Evolutionary conservation across 768 basidiomycete genomes (phyloP), one percentile per base, ranked within the genome.

Genomic region (Suillus tomentosus): DNA sequence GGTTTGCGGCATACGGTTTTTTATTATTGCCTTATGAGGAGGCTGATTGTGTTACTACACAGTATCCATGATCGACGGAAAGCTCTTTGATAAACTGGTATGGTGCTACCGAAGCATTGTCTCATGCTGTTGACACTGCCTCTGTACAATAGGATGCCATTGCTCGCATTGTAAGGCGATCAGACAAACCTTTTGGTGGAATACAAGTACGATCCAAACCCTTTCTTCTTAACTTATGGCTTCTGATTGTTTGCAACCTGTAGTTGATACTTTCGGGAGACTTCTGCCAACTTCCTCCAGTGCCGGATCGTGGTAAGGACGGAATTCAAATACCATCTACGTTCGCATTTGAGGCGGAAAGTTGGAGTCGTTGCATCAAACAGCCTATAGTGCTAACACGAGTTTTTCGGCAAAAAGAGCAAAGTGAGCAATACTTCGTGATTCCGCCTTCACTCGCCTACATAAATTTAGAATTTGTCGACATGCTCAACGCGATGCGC

Each of bases 61-160:
- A 95, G 93, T 96, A 59, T 95, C 94, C 1, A 95, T 96, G 94
- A 84, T 96, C 27, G 92, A 94, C 66, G 93, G 89, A 5, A 69
- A 69, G 10, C 75, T 93, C 3, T 94, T 95, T 67, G 92, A 96
- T 73, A 95, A 92, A 71, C 83, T 96, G 63, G 91, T 89, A 63
- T 70, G 77, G 66, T 68, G 27, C 27, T 54, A 40, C 48, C 36
- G 7, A 15, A 39, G 34, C 27, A 34, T 4, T 39, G 36, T 17
- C 5, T 37, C 22, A 75, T 77, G 39, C 76, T 79, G 43, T 76
- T 76, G 34, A 76, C 78, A 2, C 79, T 79, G 57, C 73, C 81
- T 72, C 69, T 57, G 48, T 7, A 15, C 19, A 37, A 17, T 57
- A 90, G 88, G 87, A 88, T 72, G 71, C 76, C 34, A 83, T 96